phyloP scores from a whole-genome alignment of 352 stramenopile genomes.

The Phytophthora fragariaefolia region DNA sequence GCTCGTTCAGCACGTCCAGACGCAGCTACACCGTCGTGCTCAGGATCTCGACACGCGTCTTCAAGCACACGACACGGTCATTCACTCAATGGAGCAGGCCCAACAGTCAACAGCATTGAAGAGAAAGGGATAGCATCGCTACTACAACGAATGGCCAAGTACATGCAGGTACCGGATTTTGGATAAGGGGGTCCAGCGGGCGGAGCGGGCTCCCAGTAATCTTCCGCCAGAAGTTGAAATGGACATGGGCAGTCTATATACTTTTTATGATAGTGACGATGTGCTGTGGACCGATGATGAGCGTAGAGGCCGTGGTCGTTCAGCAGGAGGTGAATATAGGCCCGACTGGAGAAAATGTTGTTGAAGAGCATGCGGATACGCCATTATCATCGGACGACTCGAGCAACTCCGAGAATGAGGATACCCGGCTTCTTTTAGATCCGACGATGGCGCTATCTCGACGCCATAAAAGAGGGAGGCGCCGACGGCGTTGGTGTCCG shows the following conservation, averaged over 20 bases:
- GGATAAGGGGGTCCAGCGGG: neutral
- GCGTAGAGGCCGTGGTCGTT: neutral
- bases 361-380: neutral
- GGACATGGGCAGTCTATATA: neutral
- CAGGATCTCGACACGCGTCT: neutral
- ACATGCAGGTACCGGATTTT: constrained; percentile 14
- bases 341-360: neutral
- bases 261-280: neutral
- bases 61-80: neutral
- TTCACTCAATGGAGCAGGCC: neutral
- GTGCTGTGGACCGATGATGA: neutral
- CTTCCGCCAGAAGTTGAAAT: neutral
- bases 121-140: neutral
- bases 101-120: neutral
- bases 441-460: neutral
- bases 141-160: constrained; percentile 1
- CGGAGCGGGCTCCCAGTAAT: constrained; percentile 9
- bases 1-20: neutral
- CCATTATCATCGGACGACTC: neutral
- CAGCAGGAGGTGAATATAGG: no score
- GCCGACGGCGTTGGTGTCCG: neutral
- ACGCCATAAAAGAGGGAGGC: neutral
- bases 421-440: neutral
- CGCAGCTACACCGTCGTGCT: neutral
- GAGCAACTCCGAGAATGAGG: constrained; percentile 5